phyloP scores from a whole-genome alignment of 2,329 filamentous ascomycete species.

The Alternaria ventricosa region DNA sequence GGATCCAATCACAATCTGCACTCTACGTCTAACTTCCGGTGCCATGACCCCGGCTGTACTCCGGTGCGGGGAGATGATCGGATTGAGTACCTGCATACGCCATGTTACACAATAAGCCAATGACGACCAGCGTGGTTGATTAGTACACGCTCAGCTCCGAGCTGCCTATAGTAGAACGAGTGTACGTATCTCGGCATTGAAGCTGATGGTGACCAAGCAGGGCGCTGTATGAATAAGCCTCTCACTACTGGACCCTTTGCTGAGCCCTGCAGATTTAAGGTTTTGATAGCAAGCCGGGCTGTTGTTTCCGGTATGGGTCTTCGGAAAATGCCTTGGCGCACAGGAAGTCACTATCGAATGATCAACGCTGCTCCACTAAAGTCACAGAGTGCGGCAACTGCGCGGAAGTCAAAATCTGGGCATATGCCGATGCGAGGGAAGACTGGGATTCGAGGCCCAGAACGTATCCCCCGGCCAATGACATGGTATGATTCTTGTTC shows the following conservation, averaged over 20 bases:
- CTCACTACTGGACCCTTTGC: background rate
- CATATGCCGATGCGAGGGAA: background rate
- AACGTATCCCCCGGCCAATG: background rate
- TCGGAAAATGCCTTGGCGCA: background rate
- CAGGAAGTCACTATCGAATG: background rate
- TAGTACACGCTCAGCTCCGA: background rate
- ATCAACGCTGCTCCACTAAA: background rate
- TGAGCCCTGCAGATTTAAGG: background rate
- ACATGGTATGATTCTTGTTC: background rate
- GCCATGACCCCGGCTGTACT: background rate
- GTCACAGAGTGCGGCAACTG: background rate
- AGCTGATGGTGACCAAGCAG: background rate
- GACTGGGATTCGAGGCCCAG: background rate
- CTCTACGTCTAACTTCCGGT: background rate
- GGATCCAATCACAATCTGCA: background rate
- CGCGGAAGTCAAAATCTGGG: background rate
- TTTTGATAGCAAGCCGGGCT: background rate
- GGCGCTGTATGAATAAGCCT: background rate
- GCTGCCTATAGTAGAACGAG: background rate
- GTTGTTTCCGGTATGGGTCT: background rate
- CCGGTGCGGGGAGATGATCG: conserved; percentile 4
- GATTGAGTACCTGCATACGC: conserved; percentile 12
- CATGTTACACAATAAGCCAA: background rate
- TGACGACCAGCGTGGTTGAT: background rate
- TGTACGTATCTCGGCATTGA: background rate